Evolutionary conservation across 768 basidiomycete species (phyloP).

Genomic region (Agrocybe chaxingu): DNA sequence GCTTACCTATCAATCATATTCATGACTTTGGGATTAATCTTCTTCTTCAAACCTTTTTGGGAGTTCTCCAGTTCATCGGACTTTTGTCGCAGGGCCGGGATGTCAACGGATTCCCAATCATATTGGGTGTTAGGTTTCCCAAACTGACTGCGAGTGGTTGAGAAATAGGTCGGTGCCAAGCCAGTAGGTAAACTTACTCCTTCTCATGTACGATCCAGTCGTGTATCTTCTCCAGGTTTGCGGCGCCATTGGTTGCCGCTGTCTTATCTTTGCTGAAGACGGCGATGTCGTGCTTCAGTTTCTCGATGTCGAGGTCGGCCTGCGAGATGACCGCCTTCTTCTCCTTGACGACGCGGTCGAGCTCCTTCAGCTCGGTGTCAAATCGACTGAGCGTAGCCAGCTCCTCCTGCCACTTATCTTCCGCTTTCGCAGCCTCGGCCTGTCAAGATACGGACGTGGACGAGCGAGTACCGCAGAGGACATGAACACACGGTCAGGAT

Average conservation of each 20-base stretch:
- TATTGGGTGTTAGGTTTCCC: conserved; percentile 79
- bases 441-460: conserved; percentile 21
- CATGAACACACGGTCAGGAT: neutral
- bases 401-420: conserved; percentile 76
- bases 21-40: conserved; percentile 92
- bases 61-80: conserved; percentile 71
- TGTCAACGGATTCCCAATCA: conserved; percentile 70
- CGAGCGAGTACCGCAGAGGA: neutral
- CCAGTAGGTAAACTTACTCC: conserved; percentile 51
- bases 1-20: conserved; percentile 92
- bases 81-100: conserved; percentile 55
- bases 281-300: conserved; percentile 68
- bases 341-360: conserved; percentile 77
- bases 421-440: conserved; percentile 60
- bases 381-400: conserved; percentile 84
- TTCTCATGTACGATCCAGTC: conserved; percentile 90
- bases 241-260: conserved; percentile 45
- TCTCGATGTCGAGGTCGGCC: conserved; percentile 59
- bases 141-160: conserved; percentile 58
- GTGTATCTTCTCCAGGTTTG: conserved; percentile 74
- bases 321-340: conserved; percentile 71
- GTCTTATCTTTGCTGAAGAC: conserved; percentile 63
- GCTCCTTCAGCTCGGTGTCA: conserved; percentile 81
- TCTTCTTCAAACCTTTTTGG: conserved; percentile 90
- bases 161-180: neutral